Base-by-base conservation (phyloP, 179 eudicot genomes). In the Camellia oleifera region DNA sequence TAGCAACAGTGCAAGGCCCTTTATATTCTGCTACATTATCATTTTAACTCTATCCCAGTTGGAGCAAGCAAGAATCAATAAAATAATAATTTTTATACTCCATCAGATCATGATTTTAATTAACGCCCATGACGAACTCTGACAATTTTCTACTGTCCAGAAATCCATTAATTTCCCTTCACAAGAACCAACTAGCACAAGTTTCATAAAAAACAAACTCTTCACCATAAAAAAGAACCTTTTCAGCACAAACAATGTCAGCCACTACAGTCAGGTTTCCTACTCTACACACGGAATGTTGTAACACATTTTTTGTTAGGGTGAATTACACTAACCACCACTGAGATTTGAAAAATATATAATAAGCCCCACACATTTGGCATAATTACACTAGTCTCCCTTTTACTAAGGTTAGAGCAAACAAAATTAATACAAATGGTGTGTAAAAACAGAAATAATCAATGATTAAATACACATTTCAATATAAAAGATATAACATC, bases 121-220 rank as follows among this genome's bases (percentile, higher is more conserved):
- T 4, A 4, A 48, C 2, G 69, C 69, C 7, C 40, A 65, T 17
- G 57, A 76, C 4, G 14, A 62, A 61, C 23, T 10, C 18, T 9
- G 69, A 76, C 56, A 76, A 50, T 12, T 63, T n/a, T 45, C 5
- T 8, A 32, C 54, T n/a, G 77, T 56, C 57, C 57, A 46, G 57
- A 62, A 58, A 60, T 46, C 32, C 17, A 58, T 15, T 18, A 17
- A 10, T 63, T 63, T 76, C 78, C 48, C 44, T 60, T 76, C 78
- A 18, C n/a, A 10, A 18, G 54, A 76, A 61, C 67, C 52, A 58
- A 17, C 53, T 58, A 60, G 14, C 64, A 12, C 78, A 52, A 72
- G 76, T 61, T 13, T 57, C 77, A 7, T 6, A 57, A 6, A 42
- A 57, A 14, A 20, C 14, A 54, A 32, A 6, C 32, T 14, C 48